Evolutionary conservation across 1,284 basidiomycete genomes (phyloP).

Genomic region (Rhizopogon parksii): DNA sequence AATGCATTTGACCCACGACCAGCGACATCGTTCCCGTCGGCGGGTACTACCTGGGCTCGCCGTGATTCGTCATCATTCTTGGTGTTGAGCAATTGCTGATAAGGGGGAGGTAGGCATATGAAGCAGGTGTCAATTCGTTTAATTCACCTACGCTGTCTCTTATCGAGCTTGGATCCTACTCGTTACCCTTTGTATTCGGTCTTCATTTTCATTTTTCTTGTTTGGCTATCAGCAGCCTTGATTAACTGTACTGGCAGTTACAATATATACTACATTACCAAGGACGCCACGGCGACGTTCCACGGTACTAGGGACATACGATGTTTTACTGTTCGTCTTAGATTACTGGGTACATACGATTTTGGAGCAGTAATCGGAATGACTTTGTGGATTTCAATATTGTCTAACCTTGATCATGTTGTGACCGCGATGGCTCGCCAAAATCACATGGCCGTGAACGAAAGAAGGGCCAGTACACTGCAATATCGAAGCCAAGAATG

Average conservation of each 20-base stretch:
- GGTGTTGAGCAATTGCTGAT: background rate
- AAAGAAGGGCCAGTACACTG: background rate
- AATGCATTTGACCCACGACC: background rate
- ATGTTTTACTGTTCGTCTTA: background rate
- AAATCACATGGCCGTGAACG: background rate
- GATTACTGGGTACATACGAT: background rate
- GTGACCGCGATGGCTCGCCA: background rate
- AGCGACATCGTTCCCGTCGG: background rate
- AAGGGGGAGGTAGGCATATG: background rate
- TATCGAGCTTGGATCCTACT: background rate
- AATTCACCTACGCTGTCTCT: background rate
- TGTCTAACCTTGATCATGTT: background rate
- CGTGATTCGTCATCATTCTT: slow-evolving; percentile 1
- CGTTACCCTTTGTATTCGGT: background rate
- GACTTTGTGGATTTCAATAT: background rate
- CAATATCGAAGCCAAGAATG: background rate
- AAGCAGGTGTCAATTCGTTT: background rate
- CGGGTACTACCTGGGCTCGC: background rate
- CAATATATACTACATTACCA: background rate
- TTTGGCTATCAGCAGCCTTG: background rate
- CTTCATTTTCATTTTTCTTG: background rate
- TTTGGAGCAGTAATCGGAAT: too few relatives aligned
- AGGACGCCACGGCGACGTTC: background rate
- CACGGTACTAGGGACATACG: background rate
- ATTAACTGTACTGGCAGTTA: background rate